These are phyloP conservation scores for Talaromyces albobiverticillius DNA, from an alignment of 2,329 filamentous ascomycete genomes.

Conservation along the genomic window DNA sequence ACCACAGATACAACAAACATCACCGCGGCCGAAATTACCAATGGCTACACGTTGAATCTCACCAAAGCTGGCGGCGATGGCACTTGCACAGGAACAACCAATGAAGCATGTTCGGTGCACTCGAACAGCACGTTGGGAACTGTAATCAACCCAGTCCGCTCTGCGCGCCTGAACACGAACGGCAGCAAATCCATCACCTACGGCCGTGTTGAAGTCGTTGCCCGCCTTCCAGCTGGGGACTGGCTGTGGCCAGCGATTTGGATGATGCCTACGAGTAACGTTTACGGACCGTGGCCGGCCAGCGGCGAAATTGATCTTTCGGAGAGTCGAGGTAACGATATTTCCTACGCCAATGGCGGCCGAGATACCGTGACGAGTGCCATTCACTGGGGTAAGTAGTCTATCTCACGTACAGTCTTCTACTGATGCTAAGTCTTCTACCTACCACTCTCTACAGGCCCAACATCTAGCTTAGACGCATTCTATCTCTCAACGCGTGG, in stretches of 20 bases:
- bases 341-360: conserved; percentile 10
- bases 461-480: conserved; percentile 18
- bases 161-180: conserved; percentile 49
- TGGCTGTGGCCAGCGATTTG: conserved; percentile 55
- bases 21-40: conserved; percentile 23
- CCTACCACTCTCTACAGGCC: conserved; percentile 14
- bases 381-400: conserved; percentile 33
- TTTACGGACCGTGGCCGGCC: conserved; percentile 52
- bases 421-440: conserved; percentile 15
- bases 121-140: conserved; percentile 44
- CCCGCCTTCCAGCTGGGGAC: conserved; percentile 52
- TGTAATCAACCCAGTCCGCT: conserved; percentile 52
- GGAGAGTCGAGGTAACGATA: conserved; percentile 49
- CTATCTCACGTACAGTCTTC: conserved; percentile 36
- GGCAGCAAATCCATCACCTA: conserved; percentile 49
- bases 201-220: conserved; percentile 53
- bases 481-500: conserved; percentile 27
- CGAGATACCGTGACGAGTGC: conserved; percentile 19
- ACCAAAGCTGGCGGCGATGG: conserved; percentile 31
- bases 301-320: conserved; percentile 56
- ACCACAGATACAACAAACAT: conserved; percentile 36
- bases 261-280: conserved; percentile 51
- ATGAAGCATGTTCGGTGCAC: conserved; percentile 36
- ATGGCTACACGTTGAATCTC: conserved; percentile 40
- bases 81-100: conserved; percentile 40